A percentile compares a stretch with the other conserved stretches of the same genome.
Conservation (phyloP, 768 basidiomycete genomes). For the Boletus edulis region DNA sequence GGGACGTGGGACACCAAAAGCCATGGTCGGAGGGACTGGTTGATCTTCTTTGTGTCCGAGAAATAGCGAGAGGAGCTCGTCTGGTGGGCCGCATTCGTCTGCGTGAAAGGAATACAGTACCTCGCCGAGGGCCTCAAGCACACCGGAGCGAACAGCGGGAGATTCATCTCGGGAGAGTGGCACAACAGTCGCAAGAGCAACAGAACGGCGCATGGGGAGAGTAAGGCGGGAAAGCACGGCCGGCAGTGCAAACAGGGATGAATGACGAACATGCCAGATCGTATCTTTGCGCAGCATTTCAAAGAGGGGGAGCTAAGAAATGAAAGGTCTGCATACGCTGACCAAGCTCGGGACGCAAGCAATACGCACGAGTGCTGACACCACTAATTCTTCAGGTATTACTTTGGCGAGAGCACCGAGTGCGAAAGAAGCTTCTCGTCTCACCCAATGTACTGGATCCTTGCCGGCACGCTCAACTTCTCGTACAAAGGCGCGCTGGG, state of each 20-base stretch:
- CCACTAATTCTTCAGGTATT: slow-evolving; percentile 71
- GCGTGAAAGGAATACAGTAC: slow-evolving; percentile 80
- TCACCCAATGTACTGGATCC: slow-evolving; percentile 73
- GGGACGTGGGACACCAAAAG: slow-evolving; percentile 5
- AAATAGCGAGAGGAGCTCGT: slow-evolving; percentile 73
- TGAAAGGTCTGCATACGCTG: slow-evolving; percentile 5
- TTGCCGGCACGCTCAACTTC: slow-evolving; percentile 68
- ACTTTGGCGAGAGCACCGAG: slow-evolving; percentile 87
- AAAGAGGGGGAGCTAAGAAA: slow-evolving; percentile 73
- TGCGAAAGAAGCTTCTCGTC: slow-evolving; percentile 84
- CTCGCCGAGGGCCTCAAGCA: slow-evolving; percentile 86
- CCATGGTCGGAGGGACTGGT: slow-evolving; percentile 31
- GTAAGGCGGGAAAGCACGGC: slow-evolving; percentile 70
- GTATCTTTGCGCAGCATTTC: slow-evolving; percentile 65
- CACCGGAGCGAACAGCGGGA: slow-evolving; percentile 69
- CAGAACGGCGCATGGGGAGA: slow-evolving; percentile 50
- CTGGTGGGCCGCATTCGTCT: slow-evolving; percentile 61
- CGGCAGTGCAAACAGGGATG: slow-evolving; percentile 82
- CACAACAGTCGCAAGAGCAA: slow-evolving; percentile 65
- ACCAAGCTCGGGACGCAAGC: slow-evolving; percentile 6
- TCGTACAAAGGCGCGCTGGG: slow-evolving; percentile 62
- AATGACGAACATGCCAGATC: slow-evolving; percentile 83
- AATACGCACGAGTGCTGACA: slow-evolving; percentile 54
- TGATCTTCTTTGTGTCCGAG: slow-evolving; percentile 54
- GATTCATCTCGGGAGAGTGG: slow-evolving; percentile 63